A percentile compares a stretch with the other conserved stretches of the same genome.
Evolutionary conservation across 192 early-diverging fungal species (phyloP).

Genomic region (Entomortierella lignicola): DNA sequence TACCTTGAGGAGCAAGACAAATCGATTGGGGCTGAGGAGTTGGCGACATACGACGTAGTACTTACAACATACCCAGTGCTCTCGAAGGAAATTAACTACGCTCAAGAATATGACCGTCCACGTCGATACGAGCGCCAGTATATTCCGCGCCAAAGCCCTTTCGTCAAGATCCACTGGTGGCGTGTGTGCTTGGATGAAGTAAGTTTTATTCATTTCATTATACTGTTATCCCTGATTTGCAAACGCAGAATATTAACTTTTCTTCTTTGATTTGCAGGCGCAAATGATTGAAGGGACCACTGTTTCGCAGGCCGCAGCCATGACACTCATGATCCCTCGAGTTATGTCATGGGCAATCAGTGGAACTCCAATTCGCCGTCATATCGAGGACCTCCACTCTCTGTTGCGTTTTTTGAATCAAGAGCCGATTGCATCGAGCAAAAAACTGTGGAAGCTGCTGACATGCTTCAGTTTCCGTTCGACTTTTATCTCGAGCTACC

Average conservation of each 20-base stretch:
- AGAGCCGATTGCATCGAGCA: slow-evolving; percentile 47
- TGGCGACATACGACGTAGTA: slow-evolving; percentile 65
- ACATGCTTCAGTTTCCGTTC: slow-evolving; percentile 24
- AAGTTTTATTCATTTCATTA: background rate
- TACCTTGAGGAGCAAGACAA: slow-evolving; percentile 56
- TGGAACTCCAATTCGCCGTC: slow-evolving; percentile 64
- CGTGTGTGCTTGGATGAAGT: slow-evolving; percentile 71
- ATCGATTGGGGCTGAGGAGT: slow-evolving; percentile 25
- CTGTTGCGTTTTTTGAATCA: slow-evolving; percentile 63
- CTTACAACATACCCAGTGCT: slow-evolving; percentile 69
- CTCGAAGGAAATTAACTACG: slow-evolving; percentile 64
- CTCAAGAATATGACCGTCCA: slow-evolving; percentile 52
- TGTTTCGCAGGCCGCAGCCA: slow-evolving; percentile 58
- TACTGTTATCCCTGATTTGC: background rate
- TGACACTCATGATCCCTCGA: slow-evolving; percentile 68
- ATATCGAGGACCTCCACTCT: slow-evolving; percentile 63
- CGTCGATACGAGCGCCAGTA: slow-evolving; percentile 54
- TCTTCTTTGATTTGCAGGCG: slow-evolving; percentile 41
- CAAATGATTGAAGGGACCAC: slow-evolving; percentile 69
- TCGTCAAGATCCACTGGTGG: slow-evolving; percentile 69
- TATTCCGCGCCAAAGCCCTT: slow-evolving; percentile 51
- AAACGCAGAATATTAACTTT: slow-evolving; percentile 57
- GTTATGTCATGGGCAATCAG: slow-evolving; percentile 73
- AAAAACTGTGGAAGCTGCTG: slow-evolving; percentile 20
- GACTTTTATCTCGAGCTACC: slow-evolving; percentile 34